Evolutionary conservation across 352 stramenopile species (phyloP).

Genomic region (Pythium folliculosum): DNA sequence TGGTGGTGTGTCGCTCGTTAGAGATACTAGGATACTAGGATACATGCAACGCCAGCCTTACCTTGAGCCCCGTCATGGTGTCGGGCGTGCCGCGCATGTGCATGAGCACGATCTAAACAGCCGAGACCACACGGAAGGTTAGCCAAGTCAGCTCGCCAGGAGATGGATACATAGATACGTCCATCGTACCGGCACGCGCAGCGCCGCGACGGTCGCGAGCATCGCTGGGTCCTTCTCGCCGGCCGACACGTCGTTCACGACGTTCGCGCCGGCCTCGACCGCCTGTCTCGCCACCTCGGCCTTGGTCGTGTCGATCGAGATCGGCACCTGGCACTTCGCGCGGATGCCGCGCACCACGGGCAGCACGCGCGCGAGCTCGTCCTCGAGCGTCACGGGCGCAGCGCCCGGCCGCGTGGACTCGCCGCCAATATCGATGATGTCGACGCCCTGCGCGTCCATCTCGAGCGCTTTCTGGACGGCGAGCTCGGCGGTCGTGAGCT

Average conservation of each 20-base stretch:
- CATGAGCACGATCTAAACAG: conserved; percentile 93
- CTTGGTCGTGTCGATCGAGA: conserved; percentile 98
- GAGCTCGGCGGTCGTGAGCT: conserved; percentile 41
- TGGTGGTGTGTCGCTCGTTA: not conserved
- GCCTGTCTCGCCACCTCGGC: conserved; percentile 87
- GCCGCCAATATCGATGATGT: conserved; percentile 98
- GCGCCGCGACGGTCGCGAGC: conserved; percentile 84
- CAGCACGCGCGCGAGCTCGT: conserved; percentile 92
- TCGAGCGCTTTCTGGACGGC: conserved; percentile 86
- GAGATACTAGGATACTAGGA: too few relatives aligned
- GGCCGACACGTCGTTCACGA: conserved; percentile 98
- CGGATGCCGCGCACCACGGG: conserved; percentile 94
- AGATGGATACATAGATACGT: not conserved
- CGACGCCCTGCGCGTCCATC: conserved; percentile 90
- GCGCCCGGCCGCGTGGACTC: conserved; percentile 98
- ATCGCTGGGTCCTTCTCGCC: conserved; percentile 92
- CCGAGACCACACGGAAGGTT: not conserved
- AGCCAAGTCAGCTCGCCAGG: not conserved
- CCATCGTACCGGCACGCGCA: conserved; percentile 73
- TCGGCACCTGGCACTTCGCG: conserved; percentile 65
- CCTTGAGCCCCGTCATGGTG: conserved; percentile 93
- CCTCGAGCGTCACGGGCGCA: conserved; percentile 74
- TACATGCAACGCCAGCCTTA: too few relatives aligned
- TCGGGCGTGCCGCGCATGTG: conserved; percentile 96
- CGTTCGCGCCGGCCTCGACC: conserved; percentile 92